Percentiles rank a stretch among this genome's conserved stretches.
These are phyloP conservation scores for Mrakia hoshinonis DNA, from an alignment of 768 basidiomycete species.

Conservation along the genomic window DNA sequence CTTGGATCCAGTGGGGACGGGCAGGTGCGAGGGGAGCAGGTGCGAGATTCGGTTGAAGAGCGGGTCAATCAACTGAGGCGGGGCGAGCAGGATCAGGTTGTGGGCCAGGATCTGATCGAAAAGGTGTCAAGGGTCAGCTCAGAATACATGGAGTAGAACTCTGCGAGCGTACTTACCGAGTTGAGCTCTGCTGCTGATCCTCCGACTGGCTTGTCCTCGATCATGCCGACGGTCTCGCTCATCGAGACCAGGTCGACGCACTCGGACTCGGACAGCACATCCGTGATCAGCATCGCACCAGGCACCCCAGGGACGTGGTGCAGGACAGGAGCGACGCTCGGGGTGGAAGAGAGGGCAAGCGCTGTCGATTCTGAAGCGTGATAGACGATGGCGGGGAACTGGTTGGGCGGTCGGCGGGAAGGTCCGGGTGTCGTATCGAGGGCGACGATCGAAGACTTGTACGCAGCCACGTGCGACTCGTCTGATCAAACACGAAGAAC, in stretches of 20 bases:
- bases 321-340: slow-evolving; percentile 35
- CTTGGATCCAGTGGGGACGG: slow-evolving; percentile 20
- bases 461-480: slow-evolving; percentile 11
- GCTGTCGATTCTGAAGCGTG: slow-evolving; percentile 40
- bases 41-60: slow-evolving; percentile 21
- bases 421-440: slow-evolving; percentile 46
- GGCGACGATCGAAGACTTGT: slow-evolving; percentile 14
- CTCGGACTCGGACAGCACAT: slow-evolving; percentile 46
- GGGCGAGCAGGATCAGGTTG: slow-evolving; percentile 29
- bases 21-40: slow-evolving; percentile 14
- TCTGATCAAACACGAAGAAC: not conserved
- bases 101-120: slow-evolving; percentile 25
- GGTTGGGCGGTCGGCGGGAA: slow-evolving; percentile 51
- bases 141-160: no score
- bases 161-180: slow-evolving; percentile 38
- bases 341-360: slow-evolving; percentile 35
- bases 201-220: slow-evolving; percentile 49
- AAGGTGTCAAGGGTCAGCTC: not conserved
- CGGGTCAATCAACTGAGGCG: slow-evolving; percentile 15
- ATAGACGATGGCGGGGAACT: slow-evolving; percentile 50
- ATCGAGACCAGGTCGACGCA: slow-evolving; percentile 47
- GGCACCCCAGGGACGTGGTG: slow-evolving; percentile 47
- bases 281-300: slow-evolving; percentile 48
- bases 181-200: slow-evolving; percentile 47
- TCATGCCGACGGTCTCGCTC: slow-evolving; percentile 47